phyloP scores from a whole-genome alignment of 495 filamentous ascomycete genomes.

The Hypoxylon crocopeplum region DNA sequence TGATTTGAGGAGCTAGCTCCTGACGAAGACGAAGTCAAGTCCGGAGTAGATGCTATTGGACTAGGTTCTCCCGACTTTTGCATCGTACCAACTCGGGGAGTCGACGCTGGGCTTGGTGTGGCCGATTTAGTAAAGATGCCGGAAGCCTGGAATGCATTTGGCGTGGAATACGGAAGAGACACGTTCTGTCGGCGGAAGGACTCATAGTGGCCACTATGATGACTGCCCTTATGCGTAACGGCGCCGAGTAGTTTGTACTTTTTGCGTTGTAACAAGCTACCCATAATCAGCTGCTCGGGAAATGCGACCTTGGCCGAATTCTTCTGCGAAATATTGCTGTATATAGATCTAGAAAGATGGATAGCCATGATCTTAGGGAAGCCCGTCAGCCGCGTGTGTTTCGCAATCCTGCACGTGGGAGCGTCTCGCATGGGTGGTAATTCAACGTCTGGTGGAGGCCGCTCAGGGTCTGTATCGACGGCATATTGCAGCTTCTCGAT shows the following conservation, averaged over 20 bases:
- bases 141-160: constrained; percentile 73
- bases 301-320: constrained; percentile 94
- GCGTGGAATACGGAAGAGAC: constrained; percentile 75
- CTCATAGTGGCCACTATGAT: constrained; percentile 97
- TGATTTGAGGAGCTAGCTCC: constrained; percentile 34
- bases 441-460: constrained; percentile 69
- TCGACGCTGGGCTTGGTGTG: constrained; percentile 45
- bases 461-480: constrained; percentile 79
- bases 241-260: constrained; percentile 86
- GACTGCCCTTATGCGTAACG: constrained; percentile 93
- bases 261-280: constrained; percentile 76
- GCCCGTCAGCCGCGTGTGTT: constrained; percentile 80
- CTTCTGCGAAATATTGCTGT: constrained; percentile 81
- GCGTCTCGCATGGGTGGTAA: constrained; percentile 76
- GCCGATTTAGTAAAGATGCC: constrained; percentile 68
- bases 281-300: constrained; percentile 81
- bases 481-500: constrained; percentile 63
- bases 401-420: constrained; percentile 83
- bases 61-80: constrained; percentile 41
- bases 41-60: constrained; percentile 48
- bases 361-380: constrained; percentile 91
- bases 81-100: constrained; percentile 46
- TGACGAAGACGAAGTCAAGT: constrained; percentile 41
- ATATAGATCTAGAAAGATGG: constrained; percentile 92
- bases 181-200: constrained; percentile 89